These are phyloP conservation scores for Annulohypoxylon bovei DNA, from an alignment of 495 filamentous ascomycete genomes.

Conservation along the genomic window DNA sequence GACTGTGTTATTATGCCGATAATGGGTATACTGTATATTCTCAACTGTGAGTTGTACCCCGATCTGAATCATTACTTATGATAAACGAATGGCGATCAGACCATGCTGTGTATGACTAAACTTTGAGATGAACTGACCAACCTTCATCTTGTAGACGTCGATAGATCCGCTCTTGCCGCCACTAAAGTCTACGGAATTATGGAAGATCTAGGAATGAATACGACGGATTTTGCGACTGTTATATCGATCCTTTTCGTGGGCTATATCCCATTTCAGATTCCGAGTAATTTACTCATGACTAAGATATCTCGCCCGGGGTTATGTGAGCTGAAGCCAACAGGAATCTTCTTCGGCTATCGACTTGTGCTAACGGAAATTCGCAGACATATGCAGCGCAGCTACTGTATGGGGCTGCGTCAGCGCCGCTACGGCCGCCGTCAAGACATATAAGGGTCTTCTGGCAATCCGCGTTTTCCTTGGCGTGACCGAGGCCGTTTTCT, in stretches of 20 bases:
- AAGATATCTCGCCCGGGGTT: neutral
- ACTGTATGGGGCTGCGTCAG: neutral
- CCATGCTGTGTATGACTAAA: neutral
- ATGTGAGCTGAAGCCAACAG: neutral
- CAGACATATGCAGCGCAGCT: neutral
- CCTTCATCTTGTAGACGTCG: neutral
- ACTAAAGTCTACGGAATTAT: neutral
- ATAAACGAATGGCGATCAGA: neutral
- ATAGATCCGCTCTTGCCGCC: neutral
- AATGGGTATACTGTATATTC: constrained; percentile 1
- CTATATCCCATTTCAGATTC: neutral
- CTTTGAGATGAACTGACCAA: neutral
- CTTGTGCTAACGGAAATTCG: neutral
- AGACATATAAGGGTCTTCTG: neutral
- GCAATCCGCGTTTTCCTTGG: neutral
- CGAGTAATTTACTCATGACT: neutral
- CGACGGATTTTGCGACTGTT: neutral
- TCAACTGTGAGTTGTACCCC: neutral
- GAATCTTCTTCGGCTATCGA: neutral
- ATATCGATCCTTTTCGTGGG: constrained; percentile 1
- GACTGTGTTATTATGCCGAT: neutral
- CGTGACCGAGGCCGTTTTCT: neutral
- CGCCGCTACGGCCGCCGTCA: neutral
- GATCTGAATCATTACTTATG: neutral
- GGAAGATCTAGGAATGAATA: neutral